These are phyloP conservation scores for Pulicaria dysenterica DNA, from an alignment of 129 eudicot species.

Conservation along the genomic window DNA sequence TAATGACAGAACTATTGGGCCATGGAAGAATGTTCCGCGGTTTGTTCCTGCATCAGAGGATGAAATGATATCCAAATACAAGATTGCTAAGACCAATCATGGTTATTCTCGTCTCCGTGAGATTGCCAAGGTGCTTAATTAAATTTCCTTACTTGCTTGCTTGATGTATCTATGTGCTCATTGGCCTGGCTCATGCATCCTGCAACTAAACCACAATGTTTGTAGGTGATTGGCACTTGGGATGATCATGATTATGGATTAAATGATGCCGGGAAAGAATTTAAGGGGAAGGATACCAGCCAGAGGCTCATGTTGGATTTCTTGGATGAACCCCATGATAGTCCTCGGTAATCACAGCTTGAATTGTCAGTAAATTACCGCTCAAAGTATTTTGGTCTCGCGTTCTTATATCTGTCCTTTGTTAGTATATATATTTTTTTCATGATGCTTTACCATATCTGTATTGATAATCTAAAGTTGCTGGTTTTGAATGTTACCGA, in stretches of 20 bases:
- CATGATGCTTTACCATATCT: background rate
- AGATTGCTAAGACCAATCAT: slow-evolving; percentile 43
- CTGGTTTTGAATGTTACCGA: slow-evolving; percentile 17
- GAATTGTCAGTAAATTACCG: background rate
- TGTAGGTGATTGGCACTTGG: slow-evolving; percentile 76
- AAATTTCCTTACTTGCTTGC: too few relatives aligned
- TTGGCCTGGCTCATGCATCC: background rate
- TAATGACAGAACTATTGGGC: slow-evolving; percentile 64
- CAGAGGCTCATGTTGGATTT: slow-evolving; percentile 69
- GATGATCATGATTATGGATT: slow-evolving; percentile 79
- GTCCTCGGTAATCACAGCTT: slow-evolving; percentile 50
- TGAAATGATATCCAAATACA: slow-evolving; percentile 52
- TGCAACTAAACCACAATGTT: background rate
- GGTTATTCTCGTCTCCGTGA: slow-evolving; percentile 52
- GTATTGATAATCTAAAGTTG: background rate
- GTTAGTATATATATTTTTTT: background rate
- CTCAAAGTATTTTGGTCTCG: background rate
- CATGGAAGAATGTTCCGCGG: slow-evolving; percentile 73
- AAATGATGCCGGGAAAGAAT: slow-evolving; percentile 77
- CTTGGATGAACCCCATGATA: slow-evolving; percentile 66
- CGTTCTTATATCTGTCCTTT: too few relatives aligned
- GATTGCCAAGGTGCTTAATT: slow-evolving; percentile 38
- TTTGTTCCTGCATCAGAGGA: slow-evolving; percentile 52
- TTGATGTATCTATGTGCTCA: background rate
- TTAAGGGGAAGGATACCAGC: slow-evolving; percentile 44